Base-by-base conservation (phyloP, 169 alveolate genomes). In the Cryptosporidium ryanae region DNA sequence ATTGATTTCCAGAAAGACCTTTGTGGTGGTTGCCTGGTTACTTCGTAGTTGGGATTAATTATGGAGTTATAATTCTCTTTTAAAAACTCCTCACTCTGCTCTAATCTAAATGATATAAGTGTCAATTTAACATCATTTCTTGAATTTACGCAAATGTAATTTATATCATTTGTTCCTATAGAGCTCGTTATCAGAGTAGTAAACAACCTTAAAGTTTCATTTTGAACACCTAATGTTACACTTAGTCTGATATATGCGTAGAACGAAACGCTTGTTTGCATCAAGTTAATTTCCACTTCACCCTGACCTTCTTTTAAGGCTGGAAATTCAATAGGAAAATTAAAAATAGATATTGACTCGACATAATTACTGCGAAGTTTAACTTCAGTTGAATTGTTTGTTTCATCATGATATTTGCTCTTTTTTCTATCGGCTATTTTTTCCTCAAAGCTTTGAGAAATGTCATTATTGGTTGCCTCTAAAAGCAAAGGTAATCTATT, bases 1-100 rank as follows among this genome's bases (percentile, higher is more conserved):
- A 68, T 52, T 50, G 83, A 68, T 54, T 68, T 68, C 66, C 65
- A 68, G 32, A 68, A 68, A 25, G 83, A 68, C 21, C 52, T 68
- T 17, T 68, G 83, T 31, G 32, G 10, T n/a, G 83, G 83, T 29
- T 68, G 66, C 32, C 55, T 68, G 0, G 59, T 21, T 7, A 68
- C 31, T 25, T 68, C 59, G 31, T 68, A 68, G 2, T 68, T 68
- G 18, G 83, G 83, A 32, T 64, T 68, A 32, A 68, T 68, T 15
- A 23, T 67, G 12, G 21, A 25, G 27, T 44, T 18, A 10, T 29
- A 44, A 13, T 21, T 29, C 44, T 68, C 6, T 12, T n/a, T n/a
- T 6, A 27, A 27, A 38, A 17, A 17, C 6, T 68, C 52, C 3
- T 38, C 61, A 6, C 13, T 38, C 8, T 38, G 46, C 8, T 38